phyloP scores from a whole-genome alignment of 176 grass and related monocot species.

The Typha latifolia region DNA sequence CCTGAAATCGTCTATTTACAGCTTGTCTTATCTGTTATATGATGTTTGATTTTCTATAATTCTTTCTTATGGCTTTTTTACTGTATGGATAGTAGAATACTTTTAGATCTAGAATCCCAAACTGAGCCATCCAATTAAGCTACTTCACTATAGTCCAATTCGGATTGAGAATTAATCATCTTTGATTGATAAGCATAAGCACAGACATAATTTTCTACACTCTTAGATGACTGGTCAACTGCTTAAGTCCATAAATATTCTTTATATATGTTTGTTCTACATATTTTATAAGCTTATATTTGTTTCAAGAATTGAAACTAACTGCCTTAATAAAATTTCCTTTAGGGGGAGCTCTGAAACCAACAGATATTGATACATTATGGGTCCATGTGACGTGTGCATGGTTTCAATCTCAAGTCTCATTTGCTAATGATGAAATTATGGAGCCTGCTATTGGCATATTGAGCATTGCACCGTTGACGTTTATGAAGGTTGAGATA shows the following conservation, averaged over 20 bases:
- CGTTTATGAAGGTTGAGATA: constrained; percentile 79
- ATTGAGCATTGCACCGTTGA: constrained; percentile 65
- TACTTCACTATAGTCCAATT: background rate
- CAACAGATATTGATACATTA: constrained; percentile 70
- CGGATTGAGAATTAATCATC: background rate
- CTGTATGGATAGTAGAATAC: background rate
- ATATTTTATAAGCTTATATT: background rate
- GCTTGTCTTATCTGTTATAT: background rate
- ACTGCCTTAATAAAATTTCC: constrained; percentile 19
- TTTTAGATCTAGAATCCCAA: background rate
- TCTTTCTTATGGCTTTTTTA: background rate
- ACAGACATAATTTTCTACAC: no score
- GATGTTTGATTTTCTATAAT: background rate
- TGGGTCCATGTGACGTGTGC: constrained; percentile 97
- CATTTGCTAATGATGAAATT: constrained; percentile 88
- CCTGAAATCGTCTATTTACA: background rate
- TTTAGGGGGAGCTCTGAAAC: constrained; percentile 88
- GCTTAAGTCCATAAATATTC: no score
- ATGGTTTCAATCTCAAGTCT: constrained; percentile 98
- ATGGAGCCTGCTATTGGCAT: constrained; percentile 98
- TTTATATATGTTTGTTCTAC: background rate
- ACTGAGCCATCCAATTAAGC: background rate
- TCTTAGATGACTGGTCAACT: no score
- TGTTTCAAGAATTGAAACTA: background rate
- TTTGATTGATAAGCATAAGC: background rate